Evolutionary conservation across 306 rosid genomes (phyloP).

Genomic region (Prunus armeniaca): DNA sequence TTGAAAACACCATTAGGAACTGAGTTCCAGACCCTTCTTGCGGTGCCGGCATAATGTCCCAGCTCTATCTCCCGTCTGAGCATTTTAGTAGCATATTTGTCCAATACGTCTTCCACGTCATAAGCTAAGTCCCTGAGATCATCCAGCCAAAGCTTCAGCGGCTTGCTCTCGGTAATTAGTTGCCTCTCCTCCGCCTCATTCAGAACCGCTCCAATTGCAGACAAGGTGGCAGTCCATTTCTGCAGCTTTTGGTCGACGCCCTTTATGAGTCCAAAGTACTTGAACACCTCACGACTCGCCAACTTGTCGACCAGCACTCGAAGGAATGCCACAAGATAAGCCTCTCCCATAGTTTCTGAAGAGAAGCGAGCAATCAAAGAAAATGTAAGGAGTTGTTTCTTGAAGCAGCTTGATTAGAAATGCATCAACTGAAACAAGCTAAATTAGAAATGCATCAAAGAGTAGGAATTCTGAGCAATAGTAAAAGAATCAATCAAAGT

Average conservation of each 20-base stretch:
- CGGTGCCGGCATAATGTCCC: neutral
- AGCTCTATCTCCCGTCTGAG: neutral
- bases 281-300: neutral
- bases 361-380: too few relatives aligned
- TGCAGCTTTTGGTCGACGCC: neutral
- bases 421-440: too few relatives aligned
- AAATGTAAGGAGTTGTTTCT: too few relatives aligned
- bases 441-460: too few relatives aligned
- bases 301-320: neutral
- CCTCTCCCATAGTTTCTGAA: neutral
- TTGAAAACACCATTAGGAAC: neutral
- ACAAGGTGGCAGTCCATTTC: neutral
- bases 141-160: conserved; percentile 8
- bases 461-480: too few relatives aligned
- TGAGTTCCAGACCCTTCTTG: neutral
- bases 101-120: conserved; percentile 23
- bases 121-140: conserved; percentile 28
- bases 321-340: neutral
- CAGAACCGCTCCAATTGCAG: neutral
- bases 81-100: conserved; percentile 13
- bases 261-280: neutral
- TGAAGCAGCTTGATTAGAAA: too few relatives aligned
- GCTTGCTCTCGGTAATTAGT: neutral
- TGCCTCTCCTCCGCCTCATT: conserved; percentile 5
- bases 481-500: too few relatives aligned